These are phyloP conservation scores for Rubia balearica DNA, from an alignment of 305 asterid species.

Conservation along the genomic window DNA sequence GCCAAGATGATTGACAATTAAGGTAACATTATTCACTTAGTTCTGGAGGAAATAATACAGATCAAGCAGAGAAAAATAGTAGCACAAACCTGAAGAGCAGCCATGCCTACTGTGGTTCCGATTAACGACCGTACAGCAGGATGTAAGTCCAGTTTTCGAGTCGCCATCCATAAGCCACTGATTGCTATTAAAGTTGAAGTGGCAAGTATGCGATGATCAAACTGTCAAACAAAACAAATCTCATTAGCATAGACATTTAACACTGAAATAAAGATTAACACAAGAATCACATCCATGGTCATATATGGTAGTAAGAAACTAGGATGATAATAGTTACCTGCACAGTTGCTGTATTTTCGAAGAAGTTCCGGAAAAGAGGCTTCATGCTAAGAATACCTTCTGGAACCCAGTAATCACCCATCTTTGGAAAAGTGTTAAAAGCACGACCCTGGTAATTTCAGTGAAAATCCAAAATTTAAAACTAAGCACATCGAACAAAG, in stretches of 20 bases:
- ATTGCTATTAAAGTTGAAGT: constrained; percentile 68
- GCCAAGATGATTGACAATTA: constrained; percentile 10
- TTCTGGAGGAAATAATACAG: neutral
- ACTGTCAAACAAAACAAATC: constrained; percentile 34
- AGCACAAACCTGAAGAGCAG: constrained; percentile 65
- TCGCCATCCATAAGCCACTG: constrained; percentile 67
- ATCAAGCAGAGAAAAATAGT: neutral
- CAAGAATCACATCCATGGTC: neutral
- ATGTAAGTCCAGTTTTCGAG: constrained; percentile 68
- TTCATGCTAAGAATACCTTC: constrained; percentile 61
- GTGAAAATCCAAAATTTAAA: constrained; percentile 6
- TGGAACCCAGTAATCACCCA: constrained; percentile 93
- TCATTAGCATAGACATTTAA: constrained; percentile 13
- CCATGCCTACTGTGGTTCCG: constrained; percentile 75
- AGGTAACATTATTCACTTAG: neutral
- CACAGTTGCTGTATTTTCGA: constrained; percentile 84
- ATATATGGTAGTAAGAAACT: neutral
- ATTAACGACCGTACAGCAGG: constrained; percentile 62
- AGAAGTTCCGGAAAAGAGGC: constrained; percentile 80
- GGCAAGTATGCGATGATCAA: constrained; percentile 91
- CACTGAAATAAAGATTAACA: neutral
- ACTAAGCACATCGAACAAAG: neutral
- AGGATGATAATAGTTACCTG: constrained; percentile 44
- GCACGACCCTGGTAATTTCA: constrained; percentile 66
- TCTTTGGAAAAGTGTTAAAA: constrained; percentile 87